Percentiles rank a stretch among this genome's conserved stretches.
Evolutionary conservation across 2,329 filamentous ascomycete species (phyloP).

Genomic region (Elsinoe batatas): DNA sequence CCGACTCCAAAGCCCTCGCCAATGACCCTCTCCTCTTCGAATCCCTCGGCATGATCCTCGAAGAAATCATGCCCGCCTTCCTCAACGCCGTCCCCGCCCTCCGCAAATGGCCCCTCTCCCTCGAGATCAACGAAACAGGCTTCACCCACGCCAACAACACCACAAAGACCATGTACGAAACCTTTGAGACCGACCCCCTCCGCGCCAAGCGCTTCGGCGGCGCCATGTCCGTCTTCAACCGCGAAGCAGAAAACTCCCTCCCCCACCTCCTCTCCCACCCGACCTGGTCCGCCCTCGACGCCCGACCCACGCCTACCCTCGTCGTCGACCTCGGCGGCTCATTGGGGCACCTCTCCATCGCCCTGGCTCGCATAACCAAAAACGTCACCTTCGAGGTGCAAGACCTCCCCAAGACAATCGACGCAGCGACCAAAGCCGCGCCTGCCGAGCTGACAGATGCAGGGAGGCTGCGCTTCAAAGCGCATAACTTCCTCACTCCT

Average conservation of each 20-base stretch:
- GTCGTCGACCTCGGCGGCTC: conserved; percentile 18
- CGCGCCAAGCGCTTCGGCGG: conserved; percentile 14
- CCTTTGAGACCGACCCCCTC: conserved; percentile 5
- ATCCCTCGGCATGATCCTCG: conserved; percentile 11
- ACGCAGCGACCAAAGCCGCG: conserved; percentile 14
- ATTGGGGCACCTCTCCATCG: conserved; percentile 11
- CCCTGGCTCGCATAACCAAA: conserved; percentile 14
- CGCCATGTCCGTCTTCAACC: conserved; percentile 15
- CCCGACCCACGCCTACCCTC: neutral
- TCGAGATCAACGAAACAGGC: conserved; percentile 10
- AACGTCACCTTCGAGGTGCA: conserved; percentile 17
- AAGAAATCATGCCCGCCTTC: conserved; percentile 12
- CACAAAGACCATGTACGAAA: conserved; percentile 14
- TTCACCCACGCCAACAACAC: conserved; percentile 11
- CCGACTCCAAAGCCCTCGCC: neutral
- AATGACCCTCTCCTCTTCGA: conserved; percentile 5
- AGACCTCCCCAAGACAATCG: conserved; percentile 18
- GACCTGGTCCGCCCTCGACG: conserved; percentile 12
- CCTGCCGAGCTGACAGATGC: conserved; percentile 15
- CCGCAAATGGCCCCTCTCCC: conserved; percentile 8
- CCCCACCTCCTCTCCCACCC: conserved; percentile 14
- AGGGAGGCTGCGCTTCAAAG: conserved; percentile 17
- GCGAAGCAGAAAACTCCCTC: conserved; percentile 12
- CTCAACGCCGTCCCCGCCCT: conserved; percentile 8
- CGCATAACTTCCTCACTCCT: conserved; percentile 20